phyloP scores from a whole-genome alignment of 768 basidiomycete genomes.

The Lactifluus hygrophoroides region DNA sequence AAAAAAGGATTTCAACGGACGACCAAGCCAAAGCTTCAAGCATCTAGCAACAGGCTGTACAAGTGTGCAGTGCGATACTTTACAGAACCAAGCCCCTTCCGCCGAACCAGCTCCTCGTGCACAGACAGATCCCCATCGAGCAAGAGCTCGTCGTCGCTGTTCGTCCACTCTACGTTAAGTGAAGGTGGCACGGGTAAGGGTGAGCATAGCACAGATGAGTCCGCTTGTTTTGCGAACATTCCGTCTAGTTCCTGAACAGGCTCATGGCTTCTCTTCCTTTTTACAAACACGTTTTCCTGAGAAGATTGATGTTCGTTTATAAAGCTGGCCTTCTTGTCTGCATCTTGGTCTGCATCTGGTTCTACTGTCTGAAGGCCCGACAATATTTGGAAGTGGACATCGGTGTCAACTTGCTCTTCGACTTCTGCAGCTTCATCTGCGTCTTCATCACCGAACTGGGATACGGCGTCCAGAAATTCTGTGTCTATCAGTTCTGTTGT shows the following conservation, averaged over 20 bases:
- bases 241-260: neutral
- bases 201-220: neutral
- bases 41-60: slow-evolving; percentile 6
- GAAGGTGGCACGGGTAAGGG: neutral
- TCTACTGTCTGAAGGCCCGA: neutral
- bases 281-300: neutral
- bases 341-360: neutral
- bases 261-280: neutral
- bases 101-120: slow-evolving; percentile 2
- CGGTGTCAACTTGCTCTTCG: neutral
- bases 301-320: neutral
- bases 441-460: neutral
- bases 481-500: neutral
- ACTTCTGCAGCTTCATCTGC: neutral
- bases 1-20: neutral
- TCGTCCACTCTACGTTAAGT: slow-evolving; percentile 1
- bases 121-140: neutral
- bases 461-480: neutral
- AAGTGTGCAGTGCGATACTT: slow-evolving; percentile 14
- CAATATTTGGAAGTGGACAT: neutral
- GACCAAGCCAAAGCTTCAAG: neutral
- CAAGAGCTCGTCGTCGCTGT: slow-evolving; percentile 4
- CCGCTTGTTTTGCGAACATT: neutral
- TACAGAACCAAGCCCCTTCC: slow-evolving; percentile 3
- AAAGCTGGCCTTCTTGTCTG: neutral